phyloP scores from a whole-genome alignment of 768 basidiomycete species.

The Boletus vermiculosoides region DNA sequence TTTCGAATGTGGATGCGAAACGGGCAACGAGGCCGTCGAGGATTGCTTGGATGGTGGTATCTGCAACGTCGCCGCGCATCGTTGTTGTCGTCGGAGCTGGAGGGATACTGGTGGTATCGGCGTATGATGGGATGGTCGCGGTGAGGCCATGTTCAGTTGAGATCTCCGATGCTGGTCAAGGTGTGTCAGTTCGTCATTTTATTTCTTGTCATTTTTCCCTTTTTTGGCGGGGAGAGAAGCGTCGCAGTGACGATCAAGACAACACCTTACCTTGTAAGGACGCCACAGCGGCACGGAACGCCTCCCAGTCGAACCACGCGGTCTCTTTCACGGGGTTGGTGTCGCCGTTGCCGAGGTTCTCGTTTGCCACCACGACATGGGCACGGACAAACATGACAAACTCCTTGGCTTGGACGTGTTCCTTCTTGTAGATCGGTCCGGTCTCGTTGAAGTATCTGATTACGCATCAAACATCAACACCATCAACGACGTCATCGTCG shows the following conservation, averaged over 20 bases:
- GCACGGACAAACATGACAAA: conserved; percentile 4
- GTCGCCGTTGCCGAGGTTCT: background rate
- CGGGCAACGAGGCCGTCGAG: conserved; percentile 4
- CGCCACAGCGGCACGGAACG: background rate
- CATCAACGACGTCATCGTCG: background rate
- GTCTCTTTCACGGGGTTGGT: background rate
- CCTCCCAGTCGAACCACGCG: conserved; percentile 1
- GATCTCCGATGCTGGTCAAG: background rate
- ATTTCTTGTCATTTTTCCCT: background rate
- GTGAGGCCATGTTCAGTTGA: background rate
- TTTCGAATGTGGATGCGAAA: background rate
- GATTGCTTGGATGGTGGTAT: background rate
- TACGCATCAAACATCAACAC: background rate
- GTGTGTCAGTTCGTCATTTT: background rate
- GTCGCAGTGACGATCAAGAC: background rate
- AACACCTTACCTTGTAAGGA: background rate
- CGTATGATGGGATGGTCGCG: background rate
- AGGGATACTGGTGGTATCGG: background rate
- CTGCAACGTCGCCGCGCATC: too few relatives aligned
- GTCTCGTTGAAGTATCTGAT: conserved; percentile 12
- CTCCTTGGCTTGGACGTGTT: conserved; percentile 3
- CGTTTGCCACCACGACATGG: background rate
- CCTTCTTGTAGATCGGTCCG: conserved; percentile 3
- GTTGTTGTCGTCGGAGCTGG: background rate
- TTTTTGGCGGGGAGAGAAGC: background rate